Base-by-base conservation (phyloP, 768 basidiomycete species). In the Kwoniella shandongensis region DNA sequence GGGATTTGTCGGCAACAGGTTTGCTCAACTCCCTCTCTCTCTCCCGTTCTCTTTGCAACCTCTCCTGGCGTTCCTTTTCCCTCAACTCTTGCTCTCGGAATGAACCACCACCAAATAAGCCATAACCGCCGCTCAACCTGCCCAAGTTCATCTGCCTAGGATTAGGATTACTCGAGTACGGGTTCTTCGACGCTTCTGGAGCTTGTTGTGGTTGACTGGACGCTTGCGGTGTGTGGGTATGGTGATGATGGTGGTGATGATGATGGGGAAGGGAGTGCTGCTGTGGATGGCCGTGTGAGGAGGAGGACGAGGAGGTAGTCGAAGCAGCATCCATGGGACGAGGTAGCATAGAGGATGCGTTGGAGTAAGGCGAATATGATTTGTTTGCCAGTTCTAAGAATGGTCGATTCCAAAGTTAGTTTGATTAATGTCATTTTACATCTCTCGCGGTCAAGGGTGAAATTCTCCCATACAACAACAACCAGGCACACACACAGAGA, bases 41-140 rank as follows among this genome's bases (percentile, higher is more conserved):
- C 25, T 61, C 55, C 11, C 57, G 39, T 44, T 57, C 55, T 22
- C 48, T 49, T 25, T 41, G 40, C 22, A 52, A 41, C 22, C 44
- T n/a, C n/a, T 45, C 44, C 30, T 54, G 51, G 8, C 58, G 42
- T 26, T 53, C 58, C 45, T 39, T 59, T 27, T 59, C 58, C 44
- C 45, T 51, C 35, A 35, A 23, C 38, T 62, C 61, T 17, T 56
- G 44, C 25, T 59, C 51, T 42, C 51, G 36, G n/a, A 59, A 45
- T 30, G 23, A n/a, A 17, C 35, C 30, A 36, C 44, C 36, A 5
- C 54, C 54, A 44, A 55, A 55, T 25, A 55, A 39, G 6, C 54
- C 46, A 22, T 48, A 46, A 13, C 44, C 41, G n/a, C 38, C 51
- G 20, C 51, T 38, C 22, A 52, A 39, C 17, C 51, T 12, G 8